A percentile compares a stretch with the other conserved stretches of the same genome.
Conservation (phyloP, 2,329 filamentous ascomycete species). For the Uncinocarpus reesii region DNA sequence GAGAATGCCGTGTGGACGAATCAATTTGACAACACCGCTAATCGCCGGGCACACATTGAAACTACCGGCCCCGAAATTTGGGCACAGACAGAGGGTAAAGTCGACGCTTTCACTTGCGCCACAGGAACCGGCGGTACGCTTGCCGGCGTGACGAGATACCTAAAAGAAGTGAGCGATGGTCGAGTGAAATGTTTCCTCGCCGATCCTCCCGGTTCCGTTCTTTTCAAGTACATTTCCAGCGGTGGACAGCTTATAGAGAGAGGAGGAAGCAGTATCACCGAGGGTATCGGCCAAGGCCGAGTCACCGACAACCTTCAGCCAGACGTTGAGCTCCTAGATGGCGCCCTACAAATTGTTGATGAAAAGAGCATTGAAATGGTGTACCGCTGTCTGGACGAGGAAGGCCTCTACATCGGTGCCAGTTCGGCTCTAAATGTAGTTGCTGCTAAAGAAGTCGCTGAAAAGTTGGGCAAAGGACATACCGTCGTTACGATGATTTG, state of each 20-base stretch:
- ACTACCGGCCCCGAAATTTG: constrained; percentile 97
- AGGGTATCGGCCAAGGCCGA: constrained; percentile 93
- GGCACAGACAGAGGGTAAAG: constrained; percentile 72
- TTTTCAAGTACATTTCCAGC: constrained; percentile 82
- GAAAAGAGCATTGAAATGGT: constrained; percentile 97
- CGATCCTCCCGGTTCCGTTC: constrained; percentile 84
- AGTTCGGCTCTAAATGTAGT: constrained; percentile 92
- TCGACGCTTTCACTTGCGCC: constrained; percentile 92
- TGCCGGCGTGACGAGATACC: constrained; percentile 74
- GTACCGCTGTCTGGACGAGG: constrained; percentile 88
- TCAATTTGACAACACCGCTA: constrained; percentile 95
- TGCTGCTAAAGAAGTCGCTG: constrained; percentile 84
- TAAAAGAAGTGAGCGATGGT: constrained; percentile 73
- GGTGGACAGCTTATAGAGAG: constrained; percentile 77
- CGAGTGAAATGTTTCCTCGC: constrained; percentile 79
- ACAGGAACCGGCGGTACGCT: constrained; percentile 89
- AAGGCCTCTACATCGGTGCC: constrained; percentile 88
- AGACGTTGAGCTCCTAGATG: constrained; percentile 76
- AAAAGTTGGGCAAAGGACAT: constrained; percentile 76
- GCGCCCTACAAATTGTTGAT: constrained; percentile 72
- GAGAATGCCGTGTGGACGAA: constrained; percentile 96
- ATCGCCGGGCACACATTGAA: constrained; percentile 87
- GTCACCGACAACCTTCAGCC: constrained; percentile 89
- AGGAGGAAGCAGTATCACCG: constrained; percentile 79
- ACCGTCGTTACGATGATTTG: constrained; percentile 90